Evolutionary conservation across 345 rosid genomes (phyloP).

Genomic region (Gossypium rotundifolium): DNA sequence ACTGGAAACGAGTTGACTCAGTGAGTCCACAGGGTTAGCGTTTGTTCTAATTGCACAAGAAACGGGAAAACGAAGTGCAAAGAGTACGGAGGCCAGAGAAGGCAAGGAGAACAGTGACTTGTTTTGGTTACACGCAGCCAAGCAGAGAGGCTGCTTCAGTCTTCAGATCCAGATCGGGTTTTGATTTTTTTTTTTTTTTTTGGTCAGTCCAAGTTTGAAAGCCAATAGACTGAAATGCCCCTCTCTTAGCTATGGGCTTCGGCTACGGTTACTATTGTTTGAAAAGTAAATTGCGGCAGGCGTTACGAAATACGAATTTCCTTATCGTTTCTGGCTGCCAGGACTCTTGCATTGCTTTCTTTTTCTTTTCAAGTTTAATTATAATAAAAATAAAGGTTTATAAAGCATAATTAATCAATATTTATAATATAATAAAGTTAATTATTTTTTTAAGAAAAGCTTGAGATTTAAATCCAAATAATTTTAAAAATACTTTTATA

Average conservation of each 20-base stretch:
- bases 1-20: slow-evolving; percentile 12
- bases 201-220: slow-evolving; percentile 18
- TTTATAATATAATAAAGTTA: too few species aligned
- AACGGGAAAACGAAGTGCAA: background rate
- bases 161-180: slow-evolving; percentile 43
- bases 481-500: too few species aligned
- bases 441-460: too few species aligned
- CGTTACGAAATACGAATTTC: background rate
- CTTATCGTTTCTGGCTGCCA: background rate
- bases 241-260: background rate
- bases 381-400: too few species aligned
- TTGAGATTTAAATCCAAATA: too few species aligned
- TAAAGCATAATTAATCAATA: too few species aligned
- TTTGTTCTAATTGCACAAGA: slow-evolving; percentile 6
- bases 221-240: slow-evolving; percentile 27
- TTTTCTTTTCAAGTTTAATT: background rate
- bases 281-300: background rate
- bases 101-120: background rate
- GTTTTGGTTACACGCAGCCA: background rate
- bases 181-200: background rate
- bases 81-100: background rate
- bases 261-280: background rate
- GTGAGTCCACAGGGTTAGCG: background rate
- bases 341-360: background rate
- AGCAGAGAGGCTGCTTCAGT: background rate